phyloP scores from a whole-genome alignment of 768 basidiomycete genomes.

The Hygrocybe coccinea region DNA sequence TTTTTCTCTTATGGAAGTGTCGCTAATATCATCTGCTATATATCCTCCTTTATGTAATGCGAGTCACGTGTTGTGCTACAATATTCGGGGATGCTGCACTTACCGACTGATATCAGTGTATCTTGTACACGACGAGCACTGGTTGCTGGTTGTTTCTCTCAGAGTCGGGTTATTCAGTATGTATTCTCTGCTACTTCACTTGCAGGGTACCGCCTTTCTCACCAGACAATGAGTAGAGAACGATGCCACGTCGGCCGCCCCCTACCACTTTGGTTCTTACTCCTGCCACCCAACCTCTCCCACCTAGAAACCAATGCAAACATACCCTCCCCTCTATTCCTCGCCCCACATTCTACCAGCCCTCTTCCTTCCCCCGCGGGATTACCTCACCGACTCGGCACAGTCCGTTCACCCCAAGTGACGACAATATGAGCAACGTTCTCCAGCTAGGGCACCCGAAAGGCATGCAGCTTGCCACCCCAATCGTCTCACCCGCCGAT shows the following conservation, averaged over 20 bases:
- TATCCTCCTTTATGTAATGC: not conserved
- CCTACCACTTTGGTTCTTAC: slow-evolving; percentile 1
- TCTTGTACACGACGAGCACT: no score
- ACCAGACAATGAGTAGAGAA: no score
- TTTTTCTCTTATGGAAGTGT: no score
- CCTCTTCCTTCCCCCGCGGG: slow-evolving; percentile 21
- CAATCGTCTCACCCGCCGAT: not conserved
- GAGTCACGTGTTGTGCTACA: no score
- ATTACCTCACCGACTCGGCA: slow-evolving; percentile 12
- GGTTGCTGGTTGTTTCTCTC: no score
- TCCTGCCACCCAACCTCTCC: slow-evolving; percentile 38
- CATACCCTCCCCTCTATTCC: slow-evolving; percentile 68
- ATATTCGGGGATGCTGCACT: no score
- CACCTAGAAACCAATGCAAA: slow-evolving; percentile 54
- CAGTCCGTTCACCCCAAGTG: not conserved
- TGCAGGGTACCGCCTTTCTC: no score
- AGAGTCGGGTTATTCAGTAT: no score
- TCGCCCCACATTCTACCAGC: slow-evolving; percentile 43
- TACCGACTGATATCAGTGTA: no score
- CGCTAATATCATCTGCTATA: no score
- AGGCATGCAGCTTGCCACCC: not conserved
- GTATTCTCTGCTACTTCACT: no score
- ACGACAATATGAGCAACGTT: not conserved
- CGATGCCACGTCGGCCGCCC: not conserved
- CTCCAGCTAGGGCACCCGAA: not conserved